Evolutionary conservation across 148 eudicot genomes (phyloP), one percentile per base, ranked within the genome.

Genomic region (Oxyria digyna): DNA sequence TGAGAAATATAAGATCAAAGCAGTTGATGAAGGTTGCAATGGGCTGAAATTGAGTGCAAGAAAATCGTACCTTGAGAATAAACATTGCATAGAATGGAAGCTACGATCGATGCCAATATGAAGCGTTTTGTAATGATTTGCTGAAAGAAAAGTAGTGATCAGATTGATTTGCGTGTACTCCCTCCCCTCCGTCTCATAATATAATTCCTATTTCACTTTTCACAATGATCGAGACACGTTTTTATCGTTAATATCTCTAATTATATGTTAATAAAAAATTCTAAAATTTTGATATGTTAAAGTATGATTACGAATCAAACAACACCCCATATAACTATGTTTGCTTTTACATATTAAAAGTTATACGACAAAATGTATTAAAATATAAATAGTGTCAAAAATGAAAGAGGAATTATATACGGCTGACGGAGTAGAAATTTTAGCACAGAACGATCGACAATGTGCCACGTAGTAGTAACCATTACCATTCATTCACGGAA

Each of bases 11-110:
- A 67, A 67, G 15, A 21, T 23, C 49, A 67, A 35, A 21, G 48
- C 3, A 41, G 13, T 35, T 13, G 46, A 41, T 6, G 27, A 66
- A 35, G 42, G 3, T 23, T 23, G 52, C 23, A 52, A 24, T 52
- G 9, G 15, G 21, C 11, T 10, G 23, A 23, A 24, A 52, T 52
- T 52, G 31, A 52, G 14, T 23, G 17, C 9, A 11, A 52, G 31
- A 10, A 59, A 24, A 11, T 17, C 9, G 11, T 26, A 26, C 70
- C 52, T 67, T 67, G 70, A 67, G 70, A 41, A 67, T 41, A 67
- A 67, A 67, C 70, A 67, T 67, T 42, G 54, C 37, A 23, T 41
- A 27, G 5, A 23, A 67, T 8, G 40, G 70, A 67, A 41, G 43
- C 26, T 35, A 18, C 46, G 33, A 67, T 20, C 46, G 33, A 67